A percentile compares a stretch with the other conserved stretches of the same genome.
Conservation (phyloP, 2,329 filamentous ascomycete species). For the Trichoderma simmonsii region DNA sequence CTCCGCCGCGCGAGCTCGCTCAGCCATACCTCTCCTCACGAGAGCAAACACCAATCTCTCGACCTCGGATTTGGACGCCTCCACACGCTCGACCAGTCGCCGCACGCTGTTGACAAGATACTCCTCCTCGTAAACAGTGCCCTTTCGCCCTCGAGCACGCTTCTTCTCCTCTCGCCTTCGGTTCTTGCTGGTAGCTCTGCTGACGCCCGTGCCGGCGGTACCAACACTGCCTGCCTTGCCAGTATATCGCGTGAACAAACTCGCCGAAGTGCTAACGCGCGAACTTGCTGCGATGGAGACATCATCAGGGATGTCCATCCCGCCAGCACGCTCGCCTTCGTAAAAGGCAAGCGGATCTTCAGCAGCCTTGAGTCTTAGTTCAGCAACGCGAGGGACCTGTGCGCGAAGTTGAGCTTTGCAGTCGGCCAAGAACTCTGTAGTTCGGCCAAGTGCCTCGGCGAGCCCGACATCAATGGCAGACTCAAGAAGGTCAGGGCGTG, state of each 20-base stretch:
- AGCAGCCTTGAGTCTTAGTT: conserved; percentile 75
- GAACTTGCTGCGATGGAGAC: conserved; percentile 83
- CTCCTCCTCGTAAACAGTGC: conserved; percentile 96
- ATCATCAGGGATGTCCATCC: conserved; percentile 80
- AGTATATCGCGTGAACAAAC: conserved; percentile 90
- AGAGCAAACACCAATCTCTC: conserved; percentile 72
- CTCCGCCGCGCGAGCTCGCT: conserved; percentile 77
- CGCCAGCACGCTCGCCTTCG: conserved; percentile 67
- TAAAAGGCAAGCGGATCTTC: conserved; percentile 88
- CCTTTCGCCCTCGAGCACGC: conserved; percentile 89
- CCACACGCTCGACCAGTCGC: conserved; percentile 78
- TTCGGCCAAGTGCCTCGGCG: conserved; percentile 73
- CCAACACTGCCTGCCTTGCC: conserved; percentile 61
- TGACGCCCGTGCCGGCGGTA: conserved; percentile 69
- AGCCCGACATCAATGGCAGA: conserved; percentile 74
- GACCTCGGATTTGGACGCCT: conserved; percentile 68
- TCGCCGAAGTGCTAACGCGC: conserved; percentile 75
- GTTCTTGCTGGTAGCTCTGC: conserved; percentile 82
- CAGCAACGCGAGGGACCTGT: conserved; percentile 80
- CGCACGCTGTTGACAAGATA: conserved; percentile 88
- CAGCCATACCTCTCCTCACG: conserved; percentile 77
- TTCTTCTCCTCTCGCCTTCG: conserved; percentile 89
- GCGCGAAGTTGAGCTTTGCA: conserved; percentile 81
- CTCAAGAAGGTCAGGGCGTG: conserved; percentile 59
- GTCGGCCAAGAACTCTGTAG: conserved; percentile 89